These are phyloP conservation scores for Oemleria cerasiformis DNA, from an alignment of 306 rosid genomes.

Conservation along the genomic window DNA sequence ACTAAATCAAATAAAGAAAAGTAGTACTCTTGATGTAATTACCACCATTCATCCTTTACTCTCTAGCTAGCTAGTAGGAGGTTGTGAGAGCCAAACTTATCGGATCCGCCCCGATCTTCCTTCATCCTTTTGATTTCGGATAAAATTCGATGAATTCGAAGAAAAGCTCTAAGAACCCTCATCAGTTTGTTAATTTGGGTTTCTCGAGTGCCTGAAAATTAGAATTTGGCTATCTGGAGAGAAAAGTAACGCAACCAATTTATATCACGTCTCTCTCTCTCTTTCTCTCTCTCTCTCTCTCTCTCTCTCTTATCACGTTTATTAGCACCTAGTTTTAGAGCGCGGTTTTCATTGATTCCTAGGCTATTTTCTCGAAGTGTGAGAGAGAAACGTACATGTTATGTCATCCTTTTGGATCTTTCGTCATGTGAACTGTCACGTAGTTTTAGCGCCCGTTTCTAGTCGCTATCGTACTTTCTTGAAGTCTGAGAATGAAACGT, in stretches of 20 bases:
- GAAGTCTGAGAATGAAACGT: not conserved
- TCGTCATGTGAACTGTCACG: not conserved
- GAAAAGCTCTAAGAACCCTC: not conserved
- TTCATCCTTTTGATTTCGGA: not conserved
- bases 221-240: not conserved
- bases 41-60: not conserved
- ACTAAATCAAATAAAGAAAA: not conserved
- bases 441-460: not conserved
- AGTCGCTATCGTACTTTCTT: not conserved
- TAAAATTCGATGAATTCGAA: not conserved
- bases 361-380: not conserved
- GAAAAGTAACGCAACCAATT: not conserved
- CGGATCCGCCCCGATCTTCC: not conserved
- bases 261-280: not conserved
- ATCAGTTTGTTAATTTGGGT: not conserved
- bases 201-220: not conserved
- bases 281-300: too few relatives aligned
- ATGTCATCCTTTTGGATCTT: not conserved
- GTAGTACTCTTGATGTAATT: not conserved
- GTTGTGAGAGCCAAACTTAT: not conserved
- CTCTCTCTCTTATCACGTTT: too few relatives aligned
- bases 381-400: not conserved
- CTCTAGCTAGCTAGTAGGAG: not conserved
- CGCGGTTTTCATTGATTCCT: not conserved
- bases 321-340: not conserved